Evolutionary conservation across 106 monocot genomes (phyloP).

Genomic region (Dendrobium nobile): DNA sequence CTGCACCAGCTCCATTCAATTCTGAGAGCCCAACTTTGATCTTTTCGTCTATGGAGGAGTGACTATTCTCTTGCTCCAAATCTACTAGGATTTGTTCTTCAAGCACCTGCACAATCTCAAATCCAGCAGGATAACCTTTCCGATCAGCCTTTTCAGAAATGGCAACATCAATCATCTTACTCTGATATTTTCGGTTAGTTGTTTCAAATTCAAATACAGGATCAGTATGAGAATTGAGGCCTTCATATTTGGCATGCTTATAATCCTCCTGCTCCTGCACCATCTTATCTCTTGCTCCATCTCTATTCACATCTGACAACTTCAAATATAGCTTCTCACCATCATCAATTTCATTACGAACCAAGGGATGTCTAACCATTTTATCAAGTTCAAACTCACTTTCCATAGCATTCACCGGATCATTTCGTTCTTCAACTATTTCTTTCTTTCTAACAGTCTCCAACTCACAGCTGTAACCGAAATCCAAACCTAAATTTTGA

Average conservation of each 20-base stretch:
- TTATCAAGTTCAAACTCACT: conserved; percentile 3
- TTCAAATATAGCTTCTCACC: conserved; percentile 2
- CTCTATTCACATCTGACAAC: not conserved
- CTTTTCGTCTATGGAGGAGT: too few relatives aligned
- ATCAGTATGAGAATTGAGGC: not conserved
- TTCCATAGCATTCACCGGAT: not conserved
- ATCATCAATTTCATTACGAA: not conserved
- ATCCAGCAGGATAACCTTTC: not conserved
- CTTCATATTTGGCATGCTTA: not conserved
- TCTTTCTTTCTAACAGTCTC: conserved; percentile 1
- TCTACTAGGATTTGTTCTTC: not conserved
- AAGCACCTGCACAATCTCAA: conserved; percentile 4
- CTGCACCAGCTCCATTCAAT: too few relatives aligned
- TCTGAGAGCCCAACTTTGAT: too few relatives aligned
- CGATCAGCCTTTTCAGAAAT: not conserved
- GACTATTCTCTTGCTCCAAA: not conserved
- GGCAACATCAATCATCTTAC: not conserved
- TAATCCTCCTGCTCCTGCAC: not conserved
- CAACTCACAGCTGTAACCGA: not conserved
- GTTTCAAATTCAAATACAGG: too few relatives aligned
- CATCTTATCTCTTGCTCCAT: too few relatives aligned
- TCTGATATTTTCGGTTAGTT: too few relatives aligned
- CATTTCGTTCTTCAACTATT: not conserved
- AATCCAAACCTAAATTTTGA: conserved; percentile 10
- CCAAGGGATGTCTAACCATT: not conserved